Evolutionary conservation across 1,284 basidiomycete genomes (phyloP), one percentile per base, ranked within the genome.

Genomic region (Macrocybe sp.): DNA sequence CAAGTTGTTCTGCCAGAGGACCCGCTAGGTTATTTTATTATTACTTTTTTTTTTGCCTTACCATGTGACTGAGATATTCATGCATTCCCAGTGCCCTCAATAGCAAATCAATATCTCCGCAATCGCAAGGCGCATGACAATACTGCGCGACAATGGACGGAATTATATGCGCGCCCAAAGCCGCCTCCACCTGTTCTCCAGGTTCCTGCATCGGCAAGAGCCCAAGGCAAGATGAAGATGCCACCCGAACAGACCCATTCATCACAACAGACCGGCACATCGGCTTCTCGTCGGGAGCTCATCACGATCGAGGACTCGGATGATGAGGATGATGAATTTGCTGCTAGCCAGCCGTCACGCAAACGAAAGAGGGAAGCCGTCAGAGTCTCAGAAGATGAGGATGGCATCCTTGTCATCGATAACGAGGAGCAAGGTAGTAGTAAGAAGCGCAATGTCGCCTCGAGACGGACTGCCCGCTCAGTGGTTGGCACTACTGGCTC

Each of bases 1-100:
- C 34, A 9, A 45, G 41, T 50, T 51, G 45, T 47, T 51, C 38
- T 30, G 31, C 29, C 55, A 88, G 86, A 78, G 59, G 85, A 89
- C 56, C 86, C 85, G 4, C 64, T 89, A 60, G 85, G 85, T 86
- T 52, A 48, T n/a, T n/a, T n/a, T n/a, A n/a, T n/a, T n/a, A n/a
- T n/a, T n/a, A n/a, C n/a, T n/a, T 59, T 7, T 46, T 11, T 22
- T 8, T 33, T 22, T 38, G 30, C 16, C n/a, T 37, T 4, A 31
- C 10, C 10, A 37, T 12, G 22, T 11, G 6, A 12, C n/a, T 12
- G 28, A 7, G 9, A 41, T 7, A 22, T 35, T 29, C 30, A 11
- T 30, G 29, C 39, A 34, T 36, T 37, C 40, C 33, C 52, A 87
- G 88, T 90, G 4, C 83, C 86, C 1, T 73, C 76, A 0, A 88